Base-by-base conservation (phyloP, 768 basidiomycete genomes). In the Kwoniella sp. region DNA sequence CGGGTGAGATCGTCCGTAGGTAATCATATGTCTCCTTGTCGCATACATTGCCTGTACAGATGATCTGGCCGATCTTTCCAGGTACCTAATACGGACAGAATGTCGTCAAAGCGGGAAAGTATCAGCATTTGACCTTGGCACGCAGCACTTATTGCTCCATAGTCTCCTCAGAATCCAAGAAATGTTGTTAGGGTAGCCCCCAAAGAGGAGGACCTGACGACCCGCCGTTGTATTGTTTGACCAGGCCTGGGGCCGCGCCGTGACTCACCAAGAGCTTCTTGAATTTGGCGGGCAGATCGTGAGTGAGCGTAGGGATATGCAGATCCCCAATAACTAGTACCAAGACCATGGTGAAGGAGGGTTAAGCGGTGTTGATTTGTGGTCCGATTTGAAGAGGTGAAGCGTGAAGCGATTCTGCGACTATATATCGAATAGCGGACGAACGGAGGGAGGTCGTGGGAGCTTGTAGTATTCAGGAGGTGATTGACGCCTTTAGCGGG, bases 21-120 rank as follows among this genome's bases (percentile, higher is more conserved):
- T 96, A 98, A 71, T 97, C 96, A 80, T 90, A 93, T 7, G 96
- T 98, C 81, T 98, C 95, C 74, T 89, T 88, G 82, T 99, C 96
- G 80, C 92, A 94, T 24, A 97, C 89, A 78, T 98, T 98, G 51
- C 96, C 96, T 0, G 95, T 98, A 79, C 92, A 96, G 25, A 98
- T 84, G 63, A 98, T 96, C 80, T 98, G 95, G 67, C 94, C 91
- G 49, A 99, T 98, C 81, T 99, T 99, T 22, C 96, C 96, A 21
- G 90, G 90, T 5, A 91, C 88, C 56, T 77, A 15, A 9, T 9
- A 15, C 4, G 3, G 17, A 44, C 17, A 9, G 40, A 9, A 15
- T 19, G 4, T 10, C 77, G 70, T 10, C 17, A 6, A 26, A 10
- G 33, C 7, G 6, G 33, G 21, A 21, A 6, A 6, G 26, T 8